Evolutionary conservation across 2,329 filamentous ascomycete genomes (phyloP).

Genomic region (Ophiostoma perfectum): DNA sequence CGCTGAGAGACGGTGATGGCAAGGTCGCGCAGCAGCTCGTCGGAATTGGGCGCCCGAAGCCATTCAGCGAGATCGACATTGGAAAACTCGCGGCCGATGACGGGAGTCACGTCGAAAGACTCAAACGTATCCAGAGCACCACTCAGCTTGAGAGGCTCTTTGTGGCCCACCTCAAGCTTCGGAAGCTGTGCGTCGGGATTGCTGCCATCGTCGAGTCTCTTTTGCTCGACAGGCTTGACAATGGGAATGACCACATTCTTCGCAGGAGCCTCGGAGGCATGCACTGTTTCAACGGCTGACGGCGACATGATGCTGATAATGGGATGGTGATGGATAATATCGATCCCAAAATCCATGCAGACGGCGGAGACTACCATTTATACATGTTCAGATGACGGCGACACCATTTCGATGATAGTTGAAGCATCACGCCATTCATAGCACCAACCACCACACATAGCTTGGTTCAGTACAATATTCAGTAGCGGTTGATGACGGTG

Average conservation of each 20-base stretch:
- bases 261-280: background rate
- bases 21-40: slow-evolving; percentile 54
- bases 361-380: too few species aligned
- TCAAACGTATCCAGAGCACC: background rate
- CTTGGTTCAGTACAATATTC: background rate
- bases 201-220: background rate
- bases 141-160: background rate
- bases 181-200: background rate
- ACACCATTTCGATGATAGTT: background rate
- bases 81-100: background rate
- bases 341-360: too few species aligned
- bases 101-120: background rate
- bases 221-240: background rate
- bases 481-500: background rate
- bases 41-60: slow-evolving; percentile 39
- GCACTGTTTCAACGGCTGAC: background rate
- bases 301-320: background rate
- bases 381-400: background rate
- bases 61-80: slow-evolving; percentile 3
- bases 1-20: slow-evolving; percentile 52
- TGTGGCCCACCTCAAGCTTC: background rate
- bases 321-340: too few species aligned
- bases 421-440: background rate
- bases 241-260: background rate
- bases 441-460: background rate